Percentiles rank a stretch among this genome's conserved stretches.
These are phyloP conservation scores for Colletotrichum nymphaeae DNA, from an alignment of 2,329 filamentous ascomycete species.

Conservation along the genomic window DNA sequence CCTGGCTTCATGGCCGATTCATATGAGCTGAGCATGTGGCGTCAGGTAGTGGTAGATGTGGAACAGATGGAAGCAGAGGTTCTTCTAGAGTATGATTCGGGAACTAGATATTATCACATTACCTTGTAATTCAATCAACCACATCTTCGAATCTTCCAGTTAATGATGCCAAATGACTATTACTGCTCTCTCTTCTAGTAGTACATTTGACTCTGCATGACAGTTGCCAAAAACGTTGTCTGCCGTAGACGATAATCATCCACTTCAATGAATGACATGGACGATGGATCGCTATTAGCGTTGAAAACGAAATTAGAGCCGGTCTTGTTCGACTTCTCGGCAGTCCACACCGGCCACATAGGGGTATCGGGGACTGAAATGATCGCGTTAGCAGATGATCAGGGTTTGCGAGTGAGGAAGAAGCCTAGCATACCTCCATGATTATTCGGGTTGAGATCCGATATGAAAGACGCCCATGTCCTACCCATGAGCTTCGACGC, in stretches of 20 bases:
- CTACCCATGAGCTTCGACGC: background rate
- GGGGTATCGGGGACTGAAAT: background rate
- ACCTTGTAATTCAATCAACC: background rate
- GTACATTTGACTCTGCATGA: background rate
- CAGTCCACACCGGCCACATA: background rate
- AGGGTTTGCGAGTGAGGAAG: background rate
- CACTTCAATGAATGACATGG: background rate
- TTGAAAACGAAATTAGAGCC: background rate
- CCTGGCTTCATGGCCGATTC: slow-evolving; percentile 48
- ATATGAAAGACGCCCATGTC: background rate
- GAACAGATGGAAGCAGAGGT: slow-evolving; percentile 54
- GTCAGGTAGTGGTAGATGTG: slow-evolving; percentile 47
- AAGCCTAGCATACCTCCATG: background rate
- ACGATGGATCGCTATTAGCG: background rate
- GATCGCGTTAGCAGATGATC: background rate
- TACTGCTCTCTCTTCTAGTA: background rate
- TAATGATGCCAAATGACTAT: background rate
- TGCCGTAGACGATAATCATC: background rate
- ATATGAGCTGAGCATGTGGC: slow-evolving; percentile 54
- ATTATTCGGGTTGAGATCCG: background rate
- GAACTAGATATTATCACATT: slow-evolving; percentile 55
- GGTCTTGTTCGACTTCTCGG: background rate
- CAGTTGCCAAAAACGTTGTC: background rate
- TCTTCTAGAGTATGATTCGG: slow-evolving; percentile 55
- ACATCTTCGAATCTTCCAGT: too few species aligned